Evolutionary conservation across 2,329 filamentous ascomycete species (phyloP).

Genomic region (Botrytis porri): DNA sequence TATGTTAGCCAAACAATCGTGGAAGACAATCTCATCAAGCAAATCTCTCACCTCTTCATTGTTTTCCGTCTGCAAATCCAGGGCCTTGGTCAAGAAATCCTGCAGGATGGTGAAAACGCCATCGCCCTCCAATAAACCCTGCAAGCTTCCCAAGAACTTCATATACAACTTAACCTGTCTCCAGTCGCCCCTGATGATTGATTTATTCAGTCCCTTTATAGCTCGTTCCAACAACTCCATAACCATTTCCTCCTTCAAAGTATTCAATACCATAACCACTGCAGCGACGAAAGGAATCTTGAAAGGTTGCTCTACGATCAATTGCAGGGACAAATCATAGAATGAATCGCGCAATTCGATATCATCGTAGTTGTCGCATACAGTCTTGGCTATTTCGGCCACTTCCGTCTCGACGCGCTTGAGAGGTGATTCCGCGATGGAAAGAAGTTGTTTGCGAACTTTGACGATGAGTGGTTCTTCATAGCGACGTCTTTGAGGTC

Average conservation of each 20-base stretch:
- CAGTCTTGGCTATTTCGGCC: constrained; percentile 67
- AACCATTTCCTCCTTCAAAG: constrained; percentile 70
- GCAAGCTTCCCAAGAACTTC: constrained; percentile 84
- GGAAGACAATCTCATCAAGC: constrained; percentile 27
- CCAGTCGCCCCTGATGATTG: constrained; percentile 75
- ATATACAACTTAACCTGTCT: constrained; percentile 86
- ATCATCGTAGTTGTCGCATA: constrained; percentile 84
- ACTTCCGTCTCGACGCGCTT: constrained; percentile 78
- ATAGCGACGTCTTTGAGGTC: constrained; percentile 69
- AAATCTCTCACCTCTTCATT: constrained; percentile 76
- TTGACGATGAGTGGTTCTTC: constrained; percentile 70
- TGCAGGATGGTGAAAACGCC: constrained; percentile 83
- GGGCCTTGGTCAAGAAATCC: constrained; percentile 87
- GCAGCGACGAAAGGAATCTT: constrained; percentile 95
- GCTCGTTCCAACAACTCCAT: constrained; percentile 66
- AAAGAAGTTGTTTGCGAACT: constrained; percentile 74
- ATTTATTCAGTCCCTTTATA: constrained; percentile 59
- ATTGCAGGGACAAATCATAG: constrained; percentile 68
- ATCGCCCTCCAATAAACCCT: constrained; percentile 75
- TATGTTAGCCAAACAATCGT: constrained; percentile 19
- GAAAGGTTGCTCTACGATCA: constrained; percentile 87
- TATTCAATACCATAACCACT: constrained; percentile 76
- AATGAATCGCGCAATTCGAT: constrained; percentile 72
- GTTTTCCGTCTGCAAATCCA: constrained; percentile 87
- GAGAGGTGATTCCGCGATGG: constrained; percentile 77